Conservation (phyloP, 176 grass and related monocot genomes). For the Triticum timopheevii region DNA sequence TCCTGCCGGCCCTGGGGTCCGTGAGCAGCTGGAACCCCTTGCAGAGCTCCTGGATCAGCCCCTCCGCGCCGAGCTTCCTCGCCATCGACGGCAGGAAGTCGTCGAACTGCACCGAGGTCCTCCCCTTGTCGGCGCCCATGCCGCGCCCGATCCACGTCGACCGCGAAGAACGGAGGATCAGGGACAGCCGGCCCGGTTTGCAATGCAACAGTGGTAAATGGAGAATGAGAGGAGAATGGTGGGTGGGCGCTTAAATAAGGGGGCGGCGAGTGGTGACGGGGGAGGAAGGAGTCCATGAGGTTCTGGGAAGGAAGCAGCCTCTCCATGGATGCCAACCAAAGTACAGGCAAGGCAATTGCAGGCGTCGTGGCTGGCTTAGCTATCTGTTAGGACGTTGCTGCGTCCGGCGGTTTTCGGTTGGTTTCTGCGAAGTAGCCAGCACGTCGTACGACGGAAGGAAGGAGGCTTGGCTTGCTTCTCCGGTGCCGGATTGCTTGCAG, state of each 20-base stretch:
- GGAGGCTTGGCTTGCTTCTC: not conserved
- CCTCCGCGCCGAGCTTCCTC: slow-evolving; percentile 64
- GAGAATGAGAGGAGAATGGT: not conserved
- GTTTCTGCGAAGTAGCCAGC: slow-evolving; percentile 62
- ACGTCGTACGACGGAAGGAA: not conserved
- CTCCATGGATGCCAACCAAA: slow-evolving; percentile 38
- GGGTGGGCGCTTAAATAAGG: slow-evolving; percentile 39
- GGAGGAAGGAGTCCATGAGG: slow-evolving; percentile 26
- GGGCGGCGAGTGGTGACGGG: not conserved
- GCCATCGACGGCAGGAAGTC: slow-evolving; percentile 86
- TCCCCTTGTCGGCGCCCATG: slow-evolving; percentile 5
- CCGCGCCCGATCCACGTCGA: not conserved
- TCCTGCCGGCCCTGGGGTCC: slow-evolving; percentile 56
- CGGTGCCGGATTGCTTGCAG: slow-evolving; percentile 36
- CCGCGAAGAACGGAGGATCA: not conserved
- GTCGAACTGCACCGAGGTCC: slow-evolving; percentile 44
- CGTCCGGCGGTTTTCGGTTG: slow-evolving; percentile 27
- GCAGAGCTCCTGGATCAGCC: slow-evolving; percentile 85
- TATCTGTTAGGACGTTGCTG: slow-evolving; percentile 41
- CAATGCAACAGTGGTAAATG: not conserved
- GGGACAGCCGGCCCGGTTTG: not conserved
- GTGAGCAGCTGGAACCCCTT: slow-evolving; percentile 92
- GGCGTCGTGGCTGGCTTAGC: not conserved
- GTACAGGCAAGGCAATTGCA: slow-evolving; percentile 50
- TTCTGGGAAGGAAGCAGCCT: slow-evolving; percentile 50